Base-by-base conservation (phyloP, 2,329 filamentous ascomycete genomes). In the Sarocladium strictum region DNA sequence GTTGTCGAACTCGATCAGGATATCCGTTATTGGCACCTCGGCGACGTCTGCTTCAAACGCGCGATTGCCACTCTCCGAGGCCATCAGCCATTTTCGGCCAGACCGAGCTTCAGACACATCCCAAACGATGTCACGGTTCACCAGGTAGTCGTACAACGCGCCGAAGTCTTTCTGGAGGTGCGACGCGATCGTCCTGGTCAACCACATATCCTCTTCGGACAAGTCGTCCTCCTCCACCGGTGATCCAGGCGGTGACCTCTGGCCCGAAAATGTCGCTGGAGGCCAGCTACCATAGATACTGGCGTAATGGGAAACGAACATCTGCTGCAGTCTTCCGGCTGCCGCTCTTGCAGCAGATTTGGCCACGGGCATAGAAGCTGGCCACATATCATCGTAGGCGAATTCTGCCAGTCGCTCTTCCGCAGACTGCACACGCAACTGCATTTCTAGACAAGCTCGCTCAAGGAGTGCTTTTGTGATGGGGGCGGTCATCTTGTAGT, bases 121-220 rank as follows among this genome's bases (percentile, higher is more conserved):
- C 83, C 85, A 89, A 0, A 78, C 65, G 3, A 87, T 77, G 47
- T 87, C 81, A 4, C 83, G 77, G 64, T 89, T 80, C 15, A 89
- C 85, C 1, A 89, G 71, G 58, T 86, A 87, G 61, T 89, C 85
- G 61, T 89, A 89, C 1, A 89, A 69, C 0, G 82, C 80, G 2
- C 83, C 81, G 61, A 89, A 88, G 59, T 89, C 86, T 29, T 72
- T 73, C 59, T 86, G 83, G n/a, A 89, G 65, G 2, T 72, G 72
- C 47, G 77, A 74, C 1, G 76, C 76, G 17, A 87, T 65, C 2
- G 74, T 76, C 38, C 85, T 74, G 3, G 79, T 85, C 12, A 89
- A 72, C 85, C 85, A 88, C 37, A 74, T 72, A 10, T 78, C 75
- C 29, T 77, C 71, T 9, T 65, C 72, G 1, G 71, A 69, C 35